Conservation (phyloP, 352 stramenopile species). For the Globisporangium paroecandrum region DNA sequence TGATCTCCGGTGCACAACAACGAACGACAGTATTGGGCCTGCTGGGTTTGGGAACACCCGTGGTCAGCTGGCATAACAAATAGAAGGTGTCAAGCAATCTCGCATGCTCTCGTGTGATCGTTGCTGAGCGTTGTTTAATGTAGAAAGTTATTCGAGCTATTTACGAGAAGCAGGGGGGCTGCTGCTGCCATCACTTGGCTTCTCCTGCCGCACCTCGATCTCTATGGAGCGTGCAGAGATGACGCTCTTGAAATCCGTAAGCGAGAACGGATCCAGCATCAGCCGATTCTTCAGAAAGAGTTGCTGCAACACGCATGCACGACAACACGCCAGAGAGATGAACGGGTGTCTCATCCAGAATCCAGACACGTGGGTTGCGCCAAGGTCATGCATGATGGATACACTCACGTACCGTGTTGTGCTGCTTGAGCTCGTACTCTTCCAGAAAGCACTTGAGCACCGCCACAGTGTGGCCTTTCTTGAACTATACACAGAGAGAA, state of each 20-base stretch:
- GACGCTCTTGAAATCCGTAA: conserved; percentile 55
- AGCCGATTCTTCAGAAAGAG: conserved; percentile 32
- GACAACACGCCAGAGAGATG: not conserved
- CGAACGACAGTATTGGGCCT: not conserved
- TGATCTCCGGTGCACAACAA: not conserved
- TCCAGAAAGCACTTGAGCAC: conserved; percentile 61
- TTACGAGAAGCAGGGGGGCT: not conserved
- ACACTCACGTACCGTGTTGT: conserved; percentile 26
- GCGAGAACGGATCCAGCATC: conserved; percentile 61
- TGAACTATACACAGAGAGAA: conserved; percentile 34
- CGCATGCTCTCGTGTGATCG: not conserved
- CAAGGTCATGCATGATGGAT: not conserved
- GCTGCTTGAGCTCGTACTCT: conserved; percentile 38
- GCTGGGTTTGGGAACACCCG: not conserved
- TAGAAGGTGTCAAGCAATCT: not conserved
- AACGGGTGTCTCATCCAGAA: not conserved
- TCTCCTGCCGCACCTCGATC: conserved; percentile 34
- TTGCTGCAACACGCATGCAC: conserved; percentile 22
- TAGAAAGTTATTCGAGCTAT: not conserved
- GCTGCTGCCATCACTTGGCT: conserved; percentile 20
- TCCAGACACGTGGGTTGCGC: not conserved
- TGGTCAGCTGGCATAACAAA: not conserved
- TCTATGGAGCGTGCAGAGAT: conserved; percentile 32
- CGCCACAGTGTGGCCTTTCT: conserved; percentile 58
- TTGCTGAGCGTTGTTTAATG: not conserved